phyloP scores from a whole-genome alignment of 441 rosid species.

The Gossypium schwendimanii region DNA sequence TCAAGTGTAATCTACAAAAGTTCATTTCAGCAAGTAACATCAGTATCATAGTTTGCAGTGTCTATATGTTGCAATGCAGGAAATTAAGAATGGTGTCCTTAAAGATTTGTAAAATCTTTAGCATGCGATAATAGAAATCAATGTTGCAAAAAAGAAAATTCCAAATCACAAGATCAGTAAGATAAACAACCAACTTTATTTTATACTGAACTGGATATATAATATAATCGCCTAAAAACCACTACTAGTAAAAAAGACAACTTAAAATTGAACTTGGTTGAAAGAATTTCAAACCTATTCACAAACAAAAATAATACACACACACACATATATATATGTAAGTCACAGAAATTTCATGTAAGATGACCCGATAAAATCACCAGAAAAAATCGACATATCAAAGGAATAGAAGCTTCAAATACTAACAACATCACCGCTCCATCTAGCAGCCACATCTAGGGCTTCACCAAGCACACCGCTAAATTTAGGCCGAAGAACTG shows the following conservation, averaged over 20 bases:
- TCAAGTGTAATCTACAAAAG: constrained; percentile 75
- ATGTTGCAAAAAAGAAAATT: not conserved
- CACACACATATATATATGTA: not conserved
- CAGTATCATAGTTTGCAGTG: constrained; percentile 5
- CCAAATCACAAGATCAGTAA: not conserved
- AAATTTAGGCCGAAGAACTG: constrained; percentile 87
- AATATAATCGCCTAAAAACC: not conserved
- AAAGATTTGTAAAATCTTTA: not conserved
- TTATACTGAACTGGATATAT: constrained; percentile 1
- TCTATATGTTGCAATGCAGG: not conserved
- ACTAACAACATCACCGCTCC: constrained; percentile 99
- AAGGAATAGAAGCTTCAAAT: constrained; percentile 12
- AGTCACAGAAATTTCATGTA: constrained; percentile 3
- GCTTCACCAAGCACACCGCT: constrained; percentile 98
- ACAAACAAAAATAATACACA: not conserved
- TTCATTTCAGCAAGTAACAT: constrained; percentile 15
- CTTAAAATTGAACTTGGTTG: not conserved
- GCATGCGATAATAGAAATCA: constrained; percentile 1
- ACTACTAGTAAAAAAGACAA: not conserved
- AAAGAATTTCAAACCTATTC: not conserved
- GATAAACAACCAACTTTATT: not conserved
- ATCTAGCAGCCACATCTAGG: constrained; percentile 88
- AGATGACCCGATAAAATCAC: not conserved
- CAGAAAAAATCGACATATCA: constrained; percentile 11
- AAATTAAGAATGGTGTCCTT: not conserved